A percentile compares a stretch with the other conserved stretches of the same genome.
Evolutionary conservation across 352 stramenopile genomes (phyloP).

Genomic region (Phytopythium aichiense): DNA sequence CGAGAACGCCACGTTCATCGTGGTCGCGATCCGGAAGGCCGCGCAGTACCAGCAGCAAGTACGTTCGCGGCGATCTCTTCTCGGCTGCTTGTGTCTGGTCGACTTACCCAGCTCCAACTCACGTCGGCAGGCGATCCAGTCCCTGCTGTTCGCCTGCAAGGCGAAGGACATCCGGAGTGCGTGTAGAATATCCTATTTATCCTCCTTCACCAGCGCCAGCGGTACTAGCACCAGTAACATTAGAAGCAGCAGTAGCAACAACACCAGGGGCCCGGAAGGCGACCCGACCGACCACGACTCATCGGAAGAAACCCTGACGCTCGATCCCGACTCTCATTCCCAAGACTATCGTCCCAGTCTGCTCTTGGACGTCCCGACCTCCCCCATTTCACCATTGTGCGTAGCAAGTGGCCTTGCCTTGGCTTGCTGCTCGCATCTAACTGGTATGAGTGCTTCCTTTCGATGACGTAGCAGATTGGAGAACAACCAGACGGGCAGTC

Average conservation of each 20-base stretch:
- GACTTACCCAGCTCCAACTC: background rate
- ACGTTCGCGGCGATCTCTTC: background rate
- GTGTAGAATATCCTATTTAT: conserved; percentile 27
- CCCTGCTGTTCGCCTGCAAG: conserved; percentile 75
- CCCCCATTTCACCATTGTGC: background rate
- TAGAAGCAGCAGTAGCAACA: conserved; percentile 1
- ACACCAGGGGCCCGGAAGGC: background rate
- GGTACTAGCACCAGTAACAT: conserved; percentile 2
- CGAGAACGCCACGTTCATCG: conserved; percentile 37
- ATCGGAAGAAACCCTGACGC: background rate
- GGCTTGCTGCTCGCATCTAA: background rate
- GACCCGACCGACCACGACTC: background rate
- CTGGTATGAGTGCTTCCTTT: background rate
- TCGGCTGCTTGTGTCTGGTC: background rate
- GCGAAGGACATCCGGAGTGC: conserved; percentile 63
- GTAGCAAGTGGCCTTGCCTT: background rate
- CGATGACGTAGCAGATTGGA: background rate
- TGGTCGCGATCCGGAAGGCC: conserved; percentile 59
- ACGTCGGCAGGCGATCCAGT: conserved; percentile 58
- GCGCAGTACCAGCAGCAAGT: conserved; percentile 66
- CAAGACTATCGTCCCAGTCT: background rate
- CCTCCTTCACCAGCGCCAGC: conserved; percentile 17
- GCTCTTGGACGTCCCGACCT: background rate
- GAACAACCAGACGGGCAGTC: background rate
- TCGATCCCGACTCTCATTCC: background rate